Evolutionary conservation across 2,329 filamentous ascomycete species (phyloP), one percentile per base, ranked within the genome.

Genomic region (Aureobasidium namibiae): DNA sequence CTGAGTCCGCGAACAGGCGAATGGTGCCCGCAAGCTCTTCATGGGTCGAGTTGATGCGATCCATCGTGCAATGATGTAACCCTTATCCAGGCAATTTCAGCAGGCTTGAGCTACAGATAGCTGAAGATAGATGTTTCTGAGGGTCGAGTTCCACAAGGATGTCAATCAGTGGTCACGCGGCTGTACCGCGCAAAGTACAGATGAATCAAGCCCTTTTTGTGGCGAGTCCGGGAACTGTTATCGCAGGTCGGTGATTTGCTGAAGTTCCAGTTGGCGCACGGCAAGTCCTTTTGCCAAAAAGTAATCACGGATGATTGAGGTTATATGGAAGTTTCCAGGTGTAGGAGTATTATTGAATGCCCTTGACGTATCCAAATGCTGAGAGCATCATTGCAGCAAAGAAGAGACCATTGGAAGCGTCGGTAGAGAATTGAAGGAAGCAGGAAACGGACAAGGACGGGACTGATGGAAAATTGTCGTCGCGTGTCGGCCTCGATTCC

Each of bases 1-100:
- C 57, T 61, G 57, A 64, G 63, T 61, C 60, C 4, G 18, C 36
- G 31, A 57, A 58, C 16, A 61, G 9, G 11, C 54, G 44, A 39
- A 61, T 52, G 16, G 60, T 61, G 36, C 60, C 60, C n/a, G 57
- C 36, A 14, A 60, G 48, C 39, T 60, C 57, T 13, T 60, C 53
- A 23, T 56, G 14, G 10, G 29, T 45, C 10, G 53, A 46, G 14
- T 56, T 31, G 31, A 36, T 18, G n/a, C 6, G 26, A 14, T 38
- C 31, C 53, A 46, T 45, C 14, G 4, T 56, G n/a, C 29, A 33
- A 18, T 9, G 18, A 11, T 46, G n/a, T 11, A 13, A 9, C n/a
- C 5, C 26, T 31, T 18, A 18, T 21, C 26, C 24, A 46, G 38
- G n/a, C 13, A 49, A 49, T 21, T 1, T 18, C 45, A 23, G 23